Percentiles rank a stretch among this genome's conserved stretches.
Conservation (phyloP, 345 rosid genomes). For the Arabidopsis suecica region DNA sequence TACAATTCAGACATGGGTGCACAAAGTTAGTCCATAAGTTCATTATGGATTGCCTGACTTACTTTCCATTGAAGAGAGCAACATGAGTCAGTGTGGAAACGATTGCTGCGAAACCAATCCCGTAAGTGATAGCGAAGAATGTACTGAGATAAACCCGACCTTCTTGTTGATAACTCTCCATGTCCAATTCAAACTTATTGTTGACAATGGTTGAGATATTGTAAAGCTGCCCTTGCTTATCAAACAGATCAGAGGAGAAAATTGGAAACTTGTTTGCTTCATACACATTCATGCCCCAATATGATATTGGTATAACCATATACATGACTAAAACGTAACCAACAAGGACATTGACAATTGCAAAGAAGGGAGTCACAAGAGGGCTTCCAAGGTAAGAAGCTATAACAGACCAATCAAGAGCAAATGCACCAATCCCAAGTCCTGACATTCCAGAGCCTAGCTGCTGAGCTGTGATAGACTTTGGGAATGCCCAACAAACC, state of each 20-base stretch:
- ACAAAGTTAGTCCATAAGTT: not conserved
- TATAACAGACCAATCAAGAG: conserved; percentile 61
- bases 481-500: conserved; percentile 66
- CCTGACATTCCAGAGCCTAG: conserved; percentile 65
- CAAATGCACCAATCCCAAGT: conserved; percentile 60
- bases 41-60: conserved; percentile 19
- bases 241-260: conserved; percentile 58
- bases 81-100: conserved; percentile 60
- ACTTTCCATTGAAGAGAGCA: conserved; percentile 69
- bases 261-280: conserved; percentile 56
- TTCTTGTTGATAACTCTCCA: conserved; percentile 47
- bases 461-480: conserved; percentile 62
- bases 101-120: conserved; percentile 67
- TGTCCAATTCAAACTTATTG: conserved; percentile 56
- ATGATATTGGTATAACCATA: conserved; percentile 49
- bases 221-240: conserved; percentile 50
- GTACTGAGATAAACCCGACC: conserved; percentile 57
- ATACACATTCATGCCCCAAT: conserved; percentile 54
- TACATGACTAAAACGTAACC: conserved; percentile 52
- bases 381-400: conserved; percentile 67
- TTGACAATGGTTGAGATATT: conserved; percentile 58
- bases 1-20: not conserved
- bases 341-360: conserved; percentile 51
- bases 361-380: conserved; percentile 63
- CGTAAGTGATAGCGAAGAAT: conserved; percentile 59